phyloP scores from a whole-genome alignment of 2,329 filamentous ascomycete genomes.

The Fusarium xylarioides region DNA sequence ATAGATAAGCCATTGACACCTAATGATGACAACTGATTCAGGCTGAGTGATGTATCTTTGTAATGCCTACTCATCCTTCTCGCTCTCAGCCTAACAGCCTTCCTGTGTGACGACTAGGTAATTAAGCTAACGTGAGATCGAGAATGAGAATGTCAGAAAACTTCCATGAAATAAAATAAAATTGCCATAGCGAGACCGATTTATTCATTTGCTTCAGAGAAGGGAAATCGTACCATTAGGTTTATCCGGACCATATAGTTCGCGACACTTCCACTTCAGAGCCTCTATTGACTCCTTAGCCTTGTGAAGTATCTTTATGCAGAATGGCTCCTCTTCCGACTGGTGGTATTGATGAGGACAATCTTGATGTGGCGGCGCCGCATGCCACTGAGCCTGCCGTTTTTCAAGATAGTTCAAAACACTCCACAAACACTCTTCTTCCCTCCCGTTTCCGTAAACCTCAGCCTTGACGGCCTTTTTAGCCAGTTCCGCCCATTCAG shows the following conservation, averaged over 20 bases:
- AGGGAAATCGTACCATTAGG: not conserved
- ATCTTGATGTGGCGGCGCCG: not conserved
- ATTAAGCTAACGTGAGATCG: not conserved
- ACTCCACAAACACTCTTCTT: not conserved
- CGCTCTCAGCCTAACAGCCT: too few species aligned
- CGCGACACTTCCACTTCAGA: not conserved
- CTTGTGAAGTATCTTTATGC: not conserved
- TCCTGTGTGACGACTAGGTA: not conserved
- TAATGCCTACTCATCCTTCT: too few species aligned
- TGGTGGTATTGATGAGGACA: not conserved
- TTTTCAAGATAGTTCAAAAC: not conserved
- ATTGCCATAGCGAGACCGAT: too few species aligned
- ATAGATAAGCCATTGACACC: accelerated
- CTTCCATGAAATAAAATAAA: too few species aligned
- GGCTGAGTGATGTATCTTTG: not conserved
- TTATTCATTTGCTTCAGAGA: not conserved
- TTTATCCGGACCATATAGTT: not conserved
- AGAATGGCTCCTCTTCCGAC: not conserved
- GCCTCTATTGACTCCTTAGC: not conserved
- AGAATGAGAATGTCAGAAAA: accelerated
- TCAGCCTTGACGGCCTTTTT: not conserved
- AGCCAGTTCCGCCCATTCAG: not conserved
- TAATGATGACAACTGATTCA: not conserved
- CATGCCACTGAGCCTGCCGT: not conserved
- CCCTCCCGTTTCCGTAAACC: not conserved